phyloP scores from a whole-genome alignment of 805 yeast genomes.

The Metschnikowia shivogae region DNA sequence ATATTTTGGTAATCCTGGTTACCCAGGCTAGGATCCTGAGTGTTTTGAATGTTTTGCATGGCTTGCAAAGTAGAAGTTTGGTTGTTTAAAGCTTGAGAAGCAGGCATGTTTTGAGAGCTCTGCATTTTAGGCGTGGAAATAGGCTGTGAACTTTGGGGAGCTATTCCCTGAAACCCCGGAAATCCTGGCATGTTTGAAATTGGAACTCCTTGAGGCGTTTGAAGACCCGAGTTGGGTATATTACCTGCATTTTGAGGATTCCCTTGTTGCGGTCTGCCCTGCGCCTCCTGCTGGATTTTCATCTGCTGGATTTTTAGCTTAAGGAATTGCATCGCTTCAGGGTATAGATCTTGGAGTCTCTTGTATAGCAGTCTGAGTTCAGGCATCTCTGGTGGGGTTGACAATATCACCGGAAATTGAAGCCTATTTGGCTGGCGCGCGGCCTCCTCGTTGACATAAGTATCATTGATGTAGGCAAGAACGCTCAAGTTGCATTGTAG shows the following conservation, averaged over 20 bases:
- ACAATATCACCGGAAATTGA: slow-evolving; percentile 46
- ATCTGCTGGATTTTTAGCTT: slow-evolving; percentile 35
- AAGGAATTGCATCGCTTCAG: slow-evolving; percentile 47
- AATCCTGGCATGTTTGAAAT: slow-evolving; percentile 1
- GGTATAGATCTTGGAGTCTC: slow-evolving; percentile 47
- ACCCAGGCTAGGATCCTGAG: slow-evolving; percentile 2
- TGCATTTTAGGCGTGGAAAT: slow-evolving; percentile 10
- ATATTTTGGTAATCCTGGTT: slow-evolving; percentile 1
- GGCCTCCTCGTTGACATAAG: slow-evolving; percentile 31
- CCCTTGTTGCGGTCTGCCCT: slow-evolving; percentile 5
- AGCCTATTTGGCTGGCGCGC: slow-evolving; percentile 21
- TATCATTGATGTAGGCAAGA: slow-evolving; percentile 35
- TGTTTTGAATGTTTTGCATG: slow-evolving; percentile 7
- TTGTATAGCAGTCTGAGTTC: slow-evolving; percentile 47
- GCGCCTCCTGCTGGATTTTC: slow-evolving; percentile 26
- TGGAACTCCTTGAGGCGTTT: slow-evolving; percentile 2
- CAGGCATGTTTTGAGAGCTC: background rate
- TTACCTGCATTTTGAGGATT: slow-evolving; percentile 7
- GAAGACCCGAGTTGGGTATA: background rate
- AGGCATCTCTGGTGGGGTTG: slow-evolving; percentile 54
- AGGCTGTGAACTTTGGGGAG: slow-evolving; percentile 7
- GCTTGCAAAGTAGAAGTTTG: slow-evolving; percentile 2
- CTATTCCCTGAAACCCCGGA: slow-evolving; percentile 2
- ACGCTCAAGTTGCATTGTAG: slow-evolving; percentile 41
- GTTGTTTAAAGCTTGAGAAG: background rate